A percentile compares a stretch with the other conserved stretches of the same genome.
Evolutionary conservation across 2,329 filamentous ascomycete species (phyloP).

Genomic region (Zymoseptoria ardabiliae): DNA sequence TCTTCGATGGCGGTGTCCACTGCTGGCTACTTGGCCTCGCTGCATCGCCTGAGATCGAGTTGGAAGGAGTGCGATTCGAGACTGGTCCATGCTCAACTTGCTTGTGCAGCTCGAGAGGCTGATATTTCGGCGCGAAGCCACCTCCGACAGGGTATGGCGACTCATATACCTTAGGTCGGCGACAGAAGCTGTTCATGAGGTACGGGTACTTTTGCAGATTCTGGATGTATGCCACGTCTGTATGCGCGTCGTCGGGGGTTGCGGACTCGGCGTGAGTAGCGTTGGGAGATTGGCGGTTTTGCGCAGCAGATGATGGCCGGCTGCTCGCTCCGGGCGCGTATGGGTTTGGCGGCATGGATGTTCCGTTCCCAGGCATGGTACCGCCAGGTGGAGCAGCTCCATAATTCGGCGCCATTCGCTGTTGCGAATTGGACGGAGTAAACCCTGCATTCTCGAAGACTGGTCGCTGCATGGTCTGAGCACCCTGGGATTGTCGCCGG

Average conservation of each 20-base stretch:
- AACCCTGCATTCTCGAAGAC: conserved; percentile 18
- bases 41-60: conserved; percentile 18
- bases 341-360: conserved; percentile 18
- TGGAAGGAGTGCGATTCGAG: conserved; percentile 20
- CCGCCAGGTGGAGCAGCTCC: background rate
- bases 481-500: conserved; percentile 26
- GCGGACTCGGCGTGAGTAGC: conserved; percentile 26
- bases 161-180: conserved; percentile 40
- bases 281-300: conserved; percentile 28
- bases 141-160: conserved; percentile 40
- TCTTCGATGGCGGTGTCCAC: conserved; percentile 32
- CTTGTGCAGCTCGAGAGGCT: conserved; percentile 23
- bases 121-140: conserved; percentile 36
- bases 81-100: conserved; percentile 7
- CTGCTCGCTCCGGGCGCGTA: conserved; percentile 15
- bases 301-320: conserved; percentile 19
- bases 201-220: conserved; percentile 41
- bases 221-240: conserved; percentile 33
- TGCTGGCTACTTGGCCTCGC: conserved; percentile 19
- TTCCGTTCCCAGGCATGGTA: conserved; percentile 4
- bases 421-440: conserved; percentile 20
- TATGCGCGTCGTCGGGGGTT: conserved; percentile 26
- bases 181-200: conserved; percentile 38
- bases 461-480: conserved; percentile 24
- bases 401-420: conserved; percentile 21